A percentile compares a stretch with the other conserved stretches of the same genome.
Evolutionary conservation across 306 rosid genomes (phyloP).

Genomic region (Cicer arietinum): DNA sequence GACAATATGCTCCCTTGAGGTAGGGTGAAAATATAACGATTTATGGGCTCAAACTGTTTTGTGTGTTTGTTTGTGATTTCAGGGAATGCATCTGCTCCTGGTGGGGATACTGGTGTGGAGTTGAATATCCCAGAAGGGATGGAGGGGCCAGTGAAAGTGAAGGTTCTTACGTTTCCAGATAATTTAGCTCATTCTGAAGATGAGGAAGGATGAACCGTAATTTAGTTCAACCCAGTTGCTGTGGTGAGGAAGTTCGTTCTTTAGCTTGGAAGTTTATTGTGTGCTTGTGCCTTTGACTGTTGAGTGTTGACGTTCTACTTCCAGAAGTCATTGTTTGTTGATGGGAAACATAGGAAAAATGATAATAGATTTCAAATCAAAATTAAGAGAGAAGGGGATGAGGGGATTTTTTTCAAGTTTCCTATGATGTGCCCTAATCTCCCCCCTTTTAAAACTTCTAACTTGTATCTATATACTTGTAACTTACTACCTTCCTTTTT

Average conservation of each 20-base stretch:
- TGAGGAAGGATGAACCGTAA: conserved; percentile 59
- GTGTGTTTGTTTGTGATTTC: conserved; percentile 28
- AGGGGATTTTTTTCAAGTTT: neutral
- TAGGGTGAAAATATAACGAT: conserved; percentile 1
- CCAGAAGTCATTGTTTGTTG: neutral
- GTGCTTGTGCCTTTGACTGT: conserved; percentile 31
- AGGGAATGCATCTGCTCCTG: conserved; percentile 36
- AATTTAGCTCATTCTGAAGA: conserved; percentile 52
- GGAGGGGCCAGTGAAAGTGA: conserved; percentile 60
- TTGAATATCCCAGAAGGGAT: conserved; percentile 47
- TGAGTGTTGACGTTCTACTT: conserved; percentile 1
- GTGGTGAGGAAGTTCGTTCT: conserved; percentile 56
- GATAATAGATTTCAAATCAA: neutral
- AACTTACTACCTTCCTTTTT: neutral
- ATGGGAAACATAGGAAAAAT: conserved; percentile 2
- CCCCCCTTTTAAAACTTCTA: neutral
- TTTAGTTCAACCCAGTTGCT: conserved; percentile 47
- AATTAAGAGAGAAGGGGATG: neutral
- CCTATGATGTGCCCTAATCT: neutral
- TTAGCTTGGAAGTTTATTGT: conserved; percentile 28
- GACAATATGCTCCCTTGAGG: neutral
- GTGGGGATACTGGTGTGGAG: conserved; percentile 48
- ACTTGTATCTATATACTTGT: neutral
- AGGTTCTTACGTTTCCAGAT: conserved; percentile 53
- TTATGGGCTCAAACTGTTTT: conserved; percentile 11